These are phyloP conservation scores for Aspergillus cavernicola DNA, from an alignment of 495 filamentous ascomycete genomes.

Conservation along the genomic window DNA sequence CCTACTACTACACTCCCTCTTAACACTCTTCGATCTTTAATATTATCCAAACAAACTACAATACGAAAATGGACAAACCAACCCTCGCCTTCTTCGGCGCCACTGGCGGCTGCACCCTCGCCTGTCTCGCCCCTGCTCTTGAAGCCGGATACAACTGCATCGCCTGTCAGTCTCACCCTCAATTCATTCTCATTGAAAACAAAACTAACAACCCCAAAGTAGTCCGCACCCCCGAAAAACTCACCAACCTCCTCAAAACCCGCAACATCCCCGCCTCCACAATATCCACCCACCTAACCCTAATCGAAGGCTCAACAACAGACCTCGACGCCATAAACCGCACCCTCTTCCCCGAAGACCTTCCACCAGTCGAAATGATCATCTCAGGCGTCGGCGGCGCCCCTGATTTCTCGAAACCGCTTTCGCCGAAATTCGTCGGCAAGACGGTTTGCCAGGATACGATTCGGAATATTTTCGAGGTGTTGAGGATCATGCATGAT, in stretches of 20 bases:
- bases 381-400: constrained; percentile 33
- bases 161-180: constrained; percentile 27
- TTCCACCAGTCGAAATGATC: constrained; percentile 33
- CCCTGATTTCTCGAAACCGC: constrained; percentile 19
- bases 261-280: constrained; percentile 26
- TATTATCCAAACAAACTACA: too few species aligned
- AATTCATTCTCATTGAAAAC: background rate
- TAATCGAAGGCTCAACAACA: constrained; percentile 51
- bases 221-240: constrained; percentile 60
- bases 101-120: constrained; percentile 45
- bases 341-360: constrained; percentile 12
- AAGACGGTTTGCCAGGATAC: constrained; percentile 54
- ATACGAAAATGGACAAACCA: background rate
- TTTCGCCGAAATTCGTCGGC: constrained; percentile 43
- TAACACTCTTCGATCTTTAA: too few species aligned
- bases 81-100: constrained; percentile 49
- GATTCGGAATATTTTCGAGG: constrained; percentile 41
- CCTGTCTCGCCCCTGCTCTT: constrained; percentile 48
- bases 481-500: constrained; percentile 25
- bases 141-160: constrained; percentile 44
- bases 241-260: constrained; percentile 39
- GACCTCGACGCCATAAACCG: constrained; percentile 36
- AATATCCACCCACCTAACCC: constrained; percentile 37
- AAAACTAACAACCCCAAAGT: constrained; percentile 20
- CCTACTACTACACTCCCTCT: too few species aligned